Conservation (phyloP, 192 early-diverging fungal genomes). For the Entophlyctis luteolus region DNA sequence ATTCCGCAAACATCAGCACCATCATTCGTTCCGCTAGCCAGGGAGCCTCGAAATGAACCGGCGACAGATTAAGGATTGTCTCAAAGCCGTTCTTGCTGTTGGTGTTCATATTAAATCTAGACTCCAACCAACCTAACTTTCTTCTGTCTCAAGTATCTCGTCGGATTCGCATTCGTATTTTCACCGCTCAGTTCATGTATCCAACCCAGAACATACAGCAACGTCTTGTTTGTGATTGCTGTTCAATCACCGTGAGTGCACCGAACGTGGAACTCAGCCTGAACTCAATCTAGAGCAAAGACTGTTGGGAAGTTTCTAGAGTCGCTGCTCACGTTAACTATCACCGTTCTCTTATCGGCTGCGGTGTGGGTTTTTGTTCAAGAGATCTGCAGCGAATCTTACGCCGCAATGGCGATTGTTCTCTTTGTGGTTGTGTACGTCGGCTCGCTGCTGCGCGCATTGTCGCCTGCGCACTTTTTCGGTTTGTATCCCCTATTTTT, state of each 20-base stretch:
- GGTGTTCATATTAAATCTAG: neutral
- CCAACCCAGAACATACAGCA: neutral
- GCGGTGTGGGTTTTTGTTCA: conserved; percentile 18
- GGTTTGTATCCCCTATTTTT: neutral
- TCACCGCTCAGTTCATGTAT: neutral
- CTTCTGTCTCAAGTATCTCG: neutral
- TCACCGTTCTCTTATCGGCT: neutral
- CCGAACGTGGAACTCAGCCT: neutral
- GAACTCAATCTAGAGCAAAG: neutral
- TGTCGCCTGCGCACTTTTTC: conserved; percentile 18
- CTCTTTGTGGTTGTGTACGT: conserved; percentile 19
- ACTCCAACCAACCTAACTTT: neutral
- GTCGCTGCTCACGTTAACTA: neutral
- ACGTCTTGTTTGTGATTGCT: neutral
- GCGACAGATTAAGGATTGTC: neutral
- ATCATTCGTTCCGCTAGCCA: no score
- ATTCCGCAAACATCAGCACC: no score
- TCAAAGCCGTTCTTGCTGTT: conserved; percentile 7
- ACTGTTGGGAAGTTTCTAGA: conserved; percentile 28
- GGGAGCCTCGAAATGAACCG: no score
- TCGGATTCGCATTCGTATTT: conserved; percentile 10
- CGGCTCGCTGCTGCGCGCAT: conserved; percentile 17
- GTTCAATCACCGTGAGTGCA: neutral
- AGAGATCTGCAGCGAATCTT: neutral
- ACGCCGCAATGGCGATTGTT: conserved; percentile 15